Base-by-base conservation (phyloP, 176 grass and related monocot genomes). In the Luzula sylvatica region DNA sequence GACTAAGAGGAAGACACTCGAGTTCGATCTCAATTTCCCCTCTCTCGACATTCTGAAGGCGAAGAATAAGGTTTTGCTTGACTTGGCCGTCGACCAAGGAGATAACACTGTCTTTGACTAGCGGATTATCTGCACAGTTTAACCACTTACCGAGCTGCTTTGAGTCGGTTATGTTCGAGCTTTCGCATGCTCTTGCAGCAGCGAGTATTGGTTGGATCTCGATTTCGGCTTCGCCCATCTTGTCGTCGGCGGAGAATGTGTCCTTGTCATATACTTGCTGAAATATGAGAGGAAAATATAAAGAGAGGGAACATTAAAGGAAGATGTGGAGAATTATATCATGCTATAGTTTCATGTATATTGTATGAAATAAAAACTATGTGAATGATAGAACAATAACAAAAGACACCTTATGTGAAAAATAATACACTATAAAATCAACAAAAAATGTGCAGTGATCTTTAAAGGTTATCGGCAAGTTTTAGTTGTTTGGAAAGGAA, bases 211-310 rank as follows among this genome's bases (percentile, higher is more conserved):
- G 81, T 23, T 96, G 81, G 20, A 96, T 89, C 65, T 96, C 70
- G 25, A 96, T 79, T 58, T 96, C 85, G 0, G 78, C 81, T 68
- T 96, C 85, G 13, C 92, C 85, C 85, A 90, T 96, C 15, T 57
- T 75, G 48, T 96, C 92, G 5, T 86, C 92, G 0, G 92, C 79
- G 16, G 81, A 82, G 69, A 96, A 96, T 1, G 81, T 96, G 64
- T 96, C 85, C 68, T 89, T 96, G 46, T 96, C 92, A 7, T 77
- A 89, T 14, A 86, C 85, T 86, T 86, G 74, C 92, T 20, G 67
- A n/a, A 69, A 21, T 1, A 79, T 56, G 40, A 67, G 74, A 40
- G 61, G 74, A 67, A 11, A 58, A 14, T 44, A 11, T 45, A 47
- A 19, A 6, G 42, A 53, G n/a, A n/a, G n/a, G n/a, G n/a, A 52